These are phyloP conservation scores for Pseudocercospora vitis DNA, from an alignment of 2,329 filamentous ascomycete species.

Conservation along the genomic window DNA sequence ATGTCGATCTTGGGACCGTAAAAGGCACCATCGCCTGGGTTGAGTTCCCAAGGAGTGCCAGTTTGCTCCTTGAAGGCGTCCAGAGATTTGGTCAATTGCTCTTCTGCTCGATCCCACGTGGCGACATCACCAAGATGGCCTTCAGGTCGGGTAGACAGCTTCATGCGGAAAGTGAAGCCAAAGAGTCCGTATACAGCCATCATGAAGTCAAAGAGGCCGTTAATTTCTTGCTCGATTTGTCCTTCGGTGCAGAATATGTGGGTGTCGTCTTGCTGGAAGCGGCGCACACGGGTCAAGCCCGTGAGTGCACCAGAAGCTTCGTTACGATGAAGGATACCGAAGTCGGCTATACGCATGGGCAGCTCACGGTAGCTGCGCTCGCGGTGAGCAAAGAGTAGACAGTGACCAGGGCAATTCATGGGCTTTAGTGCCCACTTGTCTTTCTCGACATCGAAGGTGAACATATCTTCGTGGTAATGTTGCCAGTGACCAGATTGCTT, in stretches of 20 bases:
- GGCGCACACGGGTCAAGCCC: constrained; percentile 85
- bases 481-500: constrained; percentile 94
- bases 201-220: constrained; percentile 84
- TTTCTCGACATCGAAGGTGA: constrained; percentile 81
- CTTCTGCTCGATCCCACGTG: constrained; percentile 87
- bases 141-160: constrained; percentile 86
- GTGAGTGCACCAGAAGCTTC: constrained; percentile 90
- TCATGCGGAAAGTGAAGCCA: constrained; percentile 88
- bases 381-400: constrained; percentile 79
- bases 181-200: constrained; percentile 76
- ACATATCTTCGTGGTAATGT: constrained; percentile 95
- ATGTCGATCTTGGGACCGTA: constrained; percentile 99
- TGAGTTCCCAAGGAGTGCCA: constrained; percentile 78
- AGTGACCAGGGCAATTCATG: constrained; percentile 98
- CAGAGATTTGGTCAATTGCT: constrained; percentile 74
- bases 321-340: constrained; percentile 92
- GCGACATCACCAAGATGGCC: constrained; percentile 83
- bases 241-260: constrained; percentile 92
- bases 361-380: constrained; percentile 86
- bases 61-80: constrained; percentile 67
- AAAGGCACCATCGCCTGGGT: constrained; percentile 94
- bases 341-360: constrained; percentile 90
- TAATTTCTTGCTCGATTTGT: constrained; percentile 74
- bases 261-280: constrained; percentile 94
- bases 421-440: constrained; percentile 84